These are phyloP conservation scores for Irpex rosettiformis DNA, from an alignment of 1,284 basidiomycete species.

Conservation along the genomic window DNA sequence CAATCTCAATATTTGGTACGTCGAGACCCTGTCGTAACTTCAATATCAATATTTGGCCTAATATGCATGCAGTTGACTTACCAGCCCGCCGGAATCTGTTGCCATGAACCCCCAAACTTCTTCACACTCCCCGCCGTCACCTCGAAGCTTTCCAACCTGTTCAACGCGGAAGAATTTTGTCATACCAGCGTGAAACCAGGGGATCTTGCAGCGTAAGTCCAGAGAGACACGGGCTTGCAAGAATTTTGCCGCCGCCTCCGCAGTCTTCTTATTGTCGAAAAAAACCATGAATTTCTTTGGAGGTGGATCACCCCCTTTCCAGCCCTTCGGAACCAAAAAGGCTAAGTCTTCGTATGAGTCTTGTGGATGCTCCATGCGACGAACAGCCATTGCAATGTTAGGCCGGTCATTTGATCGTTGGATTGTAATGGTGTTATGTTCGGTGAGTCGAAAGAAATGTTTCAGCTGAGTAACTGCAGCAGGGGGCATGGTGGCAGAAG, in stretches of 20 bases:
- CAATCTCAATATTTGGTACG: slow-evolving; percentile 29
- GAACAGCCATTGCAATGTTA: slow-evolving; percentile 1
- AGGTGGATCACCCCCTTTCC: slow-evolving; percentile 6
- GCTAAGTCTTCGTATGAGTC: background rate
- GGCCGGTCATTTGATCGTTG: slow-evolving; percentile 5
- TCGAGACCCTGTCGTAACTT: slow-evolving; percentile 37
- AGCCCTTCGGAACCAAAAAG: slow-evolving; percentile 7
- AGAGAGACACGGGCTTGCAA: slow-evolving; percentile 15
- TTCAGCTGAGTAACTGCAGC: background rate
- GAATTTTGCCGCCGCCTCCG: slow-evolving; percentile 9
- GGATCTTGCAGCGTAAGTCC: slow-evolving; percentile 14
- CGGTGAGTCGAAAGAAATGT: background rate
- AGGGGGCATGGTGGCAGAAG: slow-evolving; percentile 7
- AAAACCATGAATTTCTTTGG: background rate
- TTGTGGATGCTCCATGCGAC: slow-evolving; percentile 2
- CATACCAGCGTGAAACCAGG: slow-evolving; percentile 23
- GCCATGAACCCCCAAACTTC: slow-evolving; percentile 21
- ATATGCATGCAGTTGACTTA: slow-evolving; percentile 18
- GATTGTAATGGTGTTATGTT: background rate
- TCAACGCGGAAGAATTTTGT: slow-evolving; percentile 13
- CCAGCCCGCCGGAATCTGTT: slow-evolving; percentile 36
- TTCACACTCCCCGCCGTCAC: slow-evolving; percentile 6
- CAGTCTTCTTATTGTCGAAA: slow-evolving; percentile 23
- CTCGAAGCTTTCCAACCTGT: slow-evolving; percentile 15
- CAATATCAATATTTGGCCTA: no score